Percentiles rank a stretch among this genome's conserved stretches.
Conservation (phyloP, 192 early-diverging fungal genomes). For the Umbelopsis ramanniana region DNA sequence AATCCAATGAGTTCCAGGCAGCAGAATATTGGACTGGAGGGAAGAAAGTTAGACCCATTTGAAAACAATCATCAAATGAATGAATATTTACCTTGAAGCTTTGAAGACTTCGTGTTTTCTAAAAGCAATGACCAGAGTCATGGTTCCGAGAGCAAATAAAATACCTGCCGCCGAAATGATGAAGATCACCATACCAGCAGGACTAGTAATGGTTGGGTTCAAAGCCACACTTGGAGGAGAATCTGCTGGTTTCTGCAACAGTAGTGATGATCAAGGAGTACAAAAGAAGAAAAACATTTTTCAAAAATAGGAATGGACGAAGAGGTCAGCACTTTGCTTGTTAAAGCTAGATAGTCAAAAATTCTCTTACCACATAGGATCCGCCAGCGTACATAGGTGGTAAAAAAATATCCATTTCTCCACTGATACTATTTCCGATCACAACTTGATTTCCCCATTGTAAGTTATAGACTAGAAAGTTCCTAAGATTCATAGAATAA, state of each 20-base stretch:
- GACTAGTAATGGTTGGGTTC: constrained; percentile 46
- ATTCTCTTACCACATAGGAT: constrained; percentile 29
- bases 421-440: constrained; percentile 46
- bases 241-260: constrained; percentile 41
- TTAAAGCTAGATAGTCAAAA: neutral
- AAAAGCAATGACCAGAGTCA: constrained; percentile 41
- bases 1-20: constrained; percentile 55
- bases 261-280: neutral
- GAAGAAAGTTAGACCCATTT: neutral
- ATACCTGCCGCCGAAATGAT: constrained; percentile 38
- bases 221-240: constrained; percentile 44
- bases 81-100: constrained; percentile 50
- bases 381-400: constrained; percentile 51
- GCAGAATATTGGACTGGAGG: constrained; percentile 53
- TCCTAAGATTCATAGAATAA: constrained; percentile 33
- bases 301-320: no score
- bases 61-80: neutral
- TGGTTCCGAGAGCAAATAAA: constrained; percentile 42
- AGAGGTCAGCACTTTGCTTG: neutral
- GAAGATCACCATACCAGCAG: constrained; percentile 45
- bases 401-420: constrained; percentile 38
- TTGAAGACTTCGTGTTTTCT: constrained; percentile 50
- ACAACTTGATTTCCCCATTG: constrained; percentile 37
- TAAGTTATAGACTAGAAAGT: constrained; percentile 49
- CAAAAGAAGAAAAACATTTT: no score